These are phyloP conservation scores for Huiozyma naganishii DNA, from an alignment of 805 yeast species.

Conservation along the genomic window DNA sequence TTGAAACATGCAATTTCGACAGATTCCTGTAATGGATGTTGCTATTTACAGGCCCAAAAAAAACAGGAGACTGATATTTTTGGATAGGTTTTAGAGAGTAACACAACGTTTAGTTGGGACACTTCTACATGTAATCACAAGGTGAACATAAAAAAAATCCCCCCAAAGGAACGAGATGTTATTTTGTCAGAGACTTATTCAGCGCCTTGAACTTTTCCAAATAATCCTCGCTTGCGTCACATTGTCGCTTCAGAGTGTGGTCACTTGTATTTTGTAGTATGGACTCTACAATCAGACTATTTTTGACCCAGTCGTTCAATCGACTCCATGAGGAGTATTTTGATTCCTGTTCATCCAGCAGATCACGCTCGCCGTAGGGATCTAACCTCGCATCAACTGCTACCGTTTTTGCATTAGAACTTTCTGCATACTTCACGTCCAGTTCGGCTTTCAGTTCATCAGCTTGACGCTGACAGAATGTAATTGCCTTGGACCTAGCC, in stretches of 20 bases:
- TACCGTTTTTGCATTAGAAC: background rate
- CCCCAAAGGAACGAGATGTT: too few species aligned
- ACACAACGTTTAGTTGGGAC: too few species aligned
- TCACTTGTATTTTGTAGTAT: constrained; percentile 31
- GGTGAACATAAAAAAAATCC: too few species aligned
- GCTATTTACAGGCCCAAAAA: too few species aligned
- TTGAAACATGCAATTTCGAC: too few species aligned
- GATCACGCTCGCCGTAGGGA: constrained; percentile 40
- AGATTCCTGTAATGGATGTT: too few species aligned
- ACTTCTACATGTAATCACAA: too few species aligned
- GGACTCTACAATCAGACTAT: constrained; percentile 32
- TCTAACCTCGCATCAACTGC: constrained; percentile 30
- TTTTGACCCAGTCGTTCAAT: constrained; percentile 29
- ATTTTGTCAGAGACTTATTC: too few species aligned
- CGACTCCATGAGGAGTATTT: constrained; percentile 23
- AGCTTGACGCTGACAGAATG: constrained; percentile 32
- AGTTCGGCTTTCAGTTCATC: constrained; percentile 24
- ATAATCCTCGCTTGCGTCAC: constrained; percentile 26
- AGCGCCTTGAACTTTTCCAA: constrained; percentile 11
- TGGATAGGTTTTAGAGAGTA: too few species aligned
- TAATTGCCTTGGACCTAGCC: constrained; percentile 31
- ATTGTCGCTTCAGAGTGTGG: constrained; percentile 28
- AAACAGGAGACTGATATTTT: too few species aligned
- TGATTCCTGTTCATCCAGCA: constrained; percentile 22
- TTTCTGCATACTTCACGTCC: constrained; percentile 4